phyloP scores from a whole-genome alignment of 2,329 filamentous ascomycete genomes.

The Aspergillus transmontanensis region DNA sequence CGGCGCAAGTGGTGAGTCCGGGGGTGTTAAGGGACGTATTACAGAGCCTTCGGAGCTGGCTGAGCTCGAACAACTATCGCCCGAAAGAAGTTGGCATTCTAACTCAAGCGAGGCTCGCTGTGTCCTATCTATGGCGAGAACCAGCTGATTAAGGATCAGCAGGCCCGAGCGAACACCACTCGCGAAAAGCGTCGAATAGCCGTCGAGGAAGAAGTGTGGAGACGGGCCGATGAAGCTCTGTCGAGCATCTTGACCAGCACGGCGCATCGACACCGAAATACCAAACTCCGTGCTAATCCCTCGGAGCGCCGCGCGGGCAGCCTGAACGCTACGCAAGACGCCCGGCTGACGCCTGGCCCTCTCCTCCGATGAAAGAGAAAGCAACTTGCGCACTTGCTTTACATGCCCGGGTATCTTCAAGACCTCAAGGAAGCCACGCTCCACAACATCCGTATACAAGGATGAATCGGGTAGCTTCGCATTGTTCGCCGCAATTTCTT shows the following conservation, averaged over 20 bases:
- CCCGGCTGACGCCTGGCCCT: slow-evolving; percentile 14
- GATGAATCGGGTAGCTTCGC: slow-evolving; percentile 31
- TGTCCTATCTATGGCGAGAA: slow-evolving; percentile 22
- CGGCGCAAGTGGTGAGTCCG: slow-evolving; percentile 16
- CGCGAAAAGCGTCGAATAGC: slow-evolving; percentile 21
- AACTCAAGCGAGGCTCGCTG: slow-evolving; percentile 20
- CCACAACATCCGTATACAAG: slow-evolving; percentile 32
- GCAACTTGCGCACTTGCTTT: slow-evolving; percentile 23
- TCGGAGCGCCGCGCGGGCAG: slow-evolving; percentile 24
- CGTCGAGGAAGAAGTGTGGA: slow-evolving; percentile 25
- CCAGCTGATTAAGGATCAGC: slow-evolving; percentile 24
- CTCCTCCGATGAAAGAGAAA: slow-evolving; percentile 7
- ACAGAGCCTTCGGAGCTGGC: not conserved
- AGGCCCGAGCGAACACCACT: slow-evolving; percentile 23
- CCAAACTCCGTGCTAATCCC: slow-evolving; percentile 30
- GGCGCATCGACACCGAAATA: slow-evolving; percentile 25
- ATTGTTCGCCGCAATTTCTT: slow-evolving; percentile 29
- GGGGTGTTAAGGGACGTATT: slow-evolving; percentile 14
- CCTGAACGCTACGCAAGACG: slow-evolving; percentile 22
- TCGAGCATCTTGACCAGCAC: slow-evolving; percentile 16
- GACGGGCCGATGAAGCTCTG: slow-evolving; percentile 26
- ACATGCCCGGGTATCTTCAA: slow-evolving; percentile 32
- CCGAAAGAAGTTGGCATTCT: slow-evolving; percentile 15
- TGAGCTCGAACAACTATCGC: slow-evolving; percentile 4
- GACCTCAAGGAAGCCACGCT: slow-evolving; percentile 32